Percentiles rank a stretch among this genome's conserved stretches.
phyloP scores from a whole-genome alignment of 1,139 yeast species.

The Protomyces inundatus region DNA sequence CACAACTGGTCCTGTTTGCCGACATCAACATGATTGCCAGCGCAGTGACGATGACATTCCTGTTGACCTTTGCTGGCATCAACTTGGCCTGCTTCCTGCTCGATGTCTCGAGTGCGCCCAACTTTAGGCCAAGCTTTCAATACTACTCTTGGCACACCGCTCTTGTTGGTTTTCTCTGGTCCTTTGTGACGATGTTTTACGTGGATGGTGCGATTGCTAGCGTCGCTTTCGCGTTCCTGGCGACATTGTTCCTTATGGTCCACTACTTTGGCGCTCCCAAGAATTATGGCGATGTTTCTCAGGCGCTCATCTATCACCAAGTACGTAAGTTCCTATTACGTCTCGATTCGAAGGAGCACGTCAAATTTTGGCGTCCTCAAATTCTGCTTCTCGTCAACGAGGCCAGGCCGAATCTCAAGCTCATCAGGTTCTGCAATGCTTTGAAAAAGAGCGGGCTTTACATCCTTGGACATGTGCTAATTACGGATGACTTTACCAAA shows the following conservation, averaged over 20 bases:
- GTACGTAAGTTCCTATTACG: conserved; percentile 82
- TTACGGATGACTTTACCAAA: conserved; percentile 51
- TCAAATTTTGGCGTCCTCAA: conserved; percentile 97
- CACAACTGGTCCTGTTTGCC: conserved; percentile 77
- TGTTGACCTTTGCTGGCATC: conserved; percentile 91
- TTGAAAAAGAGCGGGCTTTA: conserved; percentile 69
- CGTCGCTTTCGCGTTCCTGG: conserved; percentile 60
- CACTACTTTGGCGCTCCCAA: conserved; percentile 91
- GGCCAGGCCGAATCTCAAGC: conserved; percentile 84
- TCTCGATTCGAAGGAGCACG: conserved; percentile 66
- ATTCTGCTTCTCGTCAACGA: conserved; percentile 79
- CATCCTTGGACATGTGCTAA: conserved; percentile 82
- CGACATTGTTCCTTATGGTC: conserved; percentile 64
- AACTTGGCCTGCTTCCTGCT: conserved; percentile 86
- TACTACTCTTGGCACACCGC: conserved; percentile 83
- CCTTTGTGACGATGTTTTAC: conserved; percentile 81
- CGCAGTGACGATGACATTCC: conserved; percentile 90
- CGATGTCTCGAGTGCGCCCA: conserved; percentile 88
- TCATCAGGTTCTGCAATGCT: conserved; percentile 90
- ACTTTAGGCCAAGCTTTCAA: conserved; percentile 88
- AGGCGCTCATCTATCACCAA: conserved; percentile 77
- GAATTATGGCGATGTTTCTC: conserved; percentile 84
- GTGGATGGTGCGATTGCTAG: conserved; percentile 90
- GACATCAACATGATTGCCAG: conserved; percentile 93
- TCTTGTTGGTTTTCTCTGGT: conserved; percentile 60